These are phyloP conservation scores for Hypocrella siamensis DNA, from an alignment of 2,329 filamentous ascomycete genomes.

Conservation along the genomic window DNA sequence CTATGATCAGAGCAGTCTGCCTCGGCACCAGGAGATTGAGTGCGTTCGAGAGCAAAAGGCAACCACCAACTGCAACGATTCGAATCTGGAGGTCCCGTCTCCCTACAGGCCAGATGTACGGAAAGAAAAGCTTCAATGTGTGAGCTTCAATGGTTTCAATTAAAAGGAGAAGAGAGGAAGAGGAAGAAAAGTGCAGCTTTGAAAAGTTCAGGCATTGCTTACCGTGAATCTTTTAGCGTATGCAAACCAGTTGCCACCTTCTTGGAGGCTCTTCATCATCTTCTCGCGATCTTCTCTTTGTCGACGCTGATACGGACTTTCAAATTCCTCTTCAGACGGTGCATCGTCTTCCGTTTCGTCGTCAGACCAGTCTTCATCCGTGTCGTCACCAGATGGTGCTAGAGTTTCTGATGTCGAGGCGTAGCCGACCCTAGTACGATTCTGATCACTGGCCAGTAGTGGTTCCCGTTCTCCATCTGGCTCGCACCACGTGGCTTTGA, in stretches of 20 bases:
- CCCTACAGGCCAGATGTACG: slow-evolving; percentile 62
- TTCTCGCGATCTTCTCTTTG: slow-evolving; percentile 38
- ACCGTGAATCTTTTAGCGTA: slow-evolving; percentile 60
- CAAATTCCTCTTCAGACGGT: slow-evolving; percentile 22
- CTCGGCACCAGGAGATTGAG: slow-evolving; percentile 67
- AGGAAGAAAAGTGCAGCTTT: neutral
- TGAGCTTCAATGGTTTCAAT: slow-evolving; percentile 1
- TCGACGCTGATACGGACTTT: slow-evolving; percentile 38
- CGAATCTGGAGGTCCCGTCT: slow-evolving; percentile 51
- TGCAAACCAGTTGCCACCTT: slow-evolving; percentile 61
- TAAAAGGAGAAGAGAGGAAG: neutral
- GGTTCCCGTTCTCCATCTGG: slow-evolving; percentile 43
- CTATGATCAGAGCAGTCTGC: slow-evolving; percentile 65
- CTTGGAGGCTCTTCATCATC: slow-evolving; percentile 53
- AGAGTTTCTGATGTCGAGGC: slow-evolving; percentile 25
- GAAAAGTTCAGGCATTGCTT: too few relatives aligned
- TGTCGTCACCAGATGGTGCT: slow-evolving; percentile 19
- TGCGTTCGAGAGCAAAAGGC: slow-evolving; percentile 53
- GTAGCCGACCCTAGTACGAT: slow-evolving; percentile 18
- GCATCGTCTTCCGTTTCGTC: slow-evolving; percentile 22
- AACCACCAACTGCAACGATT: slow-evolving; percentile 48
- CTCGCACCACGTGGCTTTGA: slow-evolving; percentile 9
- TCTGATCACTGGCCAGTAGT: slow-evolving; percentile 26
- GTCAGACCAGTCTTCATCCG: slow-evolving; percentile 20
- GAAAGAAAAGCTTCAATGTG: slow-evolving; percentile 50